Evolutionary conservation across 2,329 filamentous ascomycete genomes (phyloP), one percentile per base, ranked within the genome.

Genomic region (Penicillium corylophilum): DNA sequence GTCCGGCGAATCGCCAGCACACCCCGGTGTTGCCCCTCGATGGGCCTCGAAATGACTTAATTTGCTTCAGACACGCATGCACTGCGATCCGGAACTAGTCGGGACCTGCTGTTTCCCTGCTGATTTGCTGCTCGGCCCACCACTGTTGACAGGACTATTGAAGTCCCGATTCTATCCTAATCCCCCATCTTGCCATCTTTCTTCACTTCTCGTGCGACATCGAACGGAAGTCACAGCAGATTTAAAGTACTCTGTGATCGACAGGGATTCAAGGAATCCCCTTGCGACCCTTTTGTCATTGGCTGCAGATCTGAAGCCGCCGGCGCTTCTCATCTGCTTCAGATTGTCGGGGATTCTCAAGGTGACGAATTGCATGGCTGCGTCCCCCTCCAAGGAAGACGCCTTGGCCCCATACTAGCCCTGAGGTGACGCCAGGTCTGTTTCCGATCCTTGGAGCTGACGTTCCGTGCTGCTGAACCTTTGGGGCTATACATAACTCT

Each of bases 281-380:
- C 56, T 57, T 56, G 50, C 56, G 39, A 51, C 38, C 41, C 29
- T 15, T 20, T 31, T 48, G 28, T 54, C 48, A 56, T 60, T 63
- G 59, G 60, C 33, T 42, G 51, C 46, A 48, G 61, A 66, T 64
- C 65, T 62, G 54, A 63, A 57, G 55, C 54, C 53, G 33, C 48
- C 57, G 57, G 64, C 64, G 65, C 59, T 61, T 61, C 62, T 56
- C 56, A 57, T 59, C 49, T 56, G 56, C 55, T 53, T 61, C 56
- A 57, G 51, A 50, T 52, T 57, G 50, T 45, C 50, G 47, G 28
- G 35, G 42, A 47, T 48, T 51, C 54, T 48, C 46, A 16, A 48
- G 41, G 44, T 38, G 56, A 60, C 60, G 59, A 61, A 62, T 62
- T 48, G 46, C 44, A 56, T 47, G 33, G 31, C 56, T 52, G 44